These are phyloP conservation scores for Craterostigma plantagineum DNA, from an alignment of 257 asterid genomes.

Conservation along the genomic window DNA sequence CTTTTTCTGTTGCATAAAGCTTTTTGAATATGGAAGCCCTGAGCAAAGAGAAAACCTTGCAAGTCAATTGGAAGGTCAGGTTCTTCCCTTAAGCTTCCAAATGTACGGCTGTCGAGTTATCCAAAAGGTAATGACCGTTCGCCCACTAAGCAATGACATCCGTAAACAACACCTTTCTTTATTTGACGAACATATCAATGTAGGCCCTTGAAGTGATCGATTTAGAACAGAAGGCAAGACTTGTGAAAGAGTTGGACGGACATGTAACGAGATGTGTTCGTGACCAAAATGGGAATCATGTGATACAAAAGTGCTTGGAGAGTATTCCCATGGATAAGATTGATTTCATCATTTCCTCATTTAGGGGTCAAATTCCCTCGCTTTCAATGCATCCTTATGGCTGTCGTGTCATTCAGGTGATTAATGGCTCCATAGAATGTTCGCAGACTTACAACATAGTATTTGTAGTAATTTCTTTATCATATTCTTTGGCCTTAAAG, in stretches of 20 bases:
- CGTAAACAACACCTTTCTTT: not conserved
- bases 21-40: slow-evolving; percentile 35
- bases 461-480: not conserved
- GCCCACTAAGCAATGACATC: not conserved
- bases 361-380: slow-evolving; percentile 41
- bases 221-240: slow-evolving; percentile 28
- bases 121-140: slow-evolving; percentile 27
- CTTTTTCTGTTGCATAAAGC: slow-evolving; percentile 8
- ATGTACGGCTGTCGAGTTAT: slow-evolving; percentile 63
- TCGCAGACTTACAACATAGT: not conserved
- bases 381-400: slow-evolving; percentile 73
- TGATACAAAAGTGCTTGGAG: slow-evolving; percentile 57
- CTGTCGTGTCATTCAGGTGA: slow-evolving; percentile 63
- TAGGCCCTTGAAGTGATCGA: slow-evolving; percentile 45
- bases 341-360: slow-evolving; percentile 35
- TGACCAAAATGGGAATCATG: slow-evolving; percentile 54
- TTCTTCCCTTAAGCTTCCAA: slow-evolving; percentile 37
- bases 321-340: slow-evolving; percentile 36
- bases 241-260: slow-evolving; percentile 38
- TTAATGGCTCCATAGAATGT: not conserved
- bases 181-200: not conserved
- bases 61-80: slow-evolving; percentile 29
- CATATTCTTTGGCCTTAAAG: slow-evolving; percentile 12
- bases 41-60: slow-evolving; percentile 36
- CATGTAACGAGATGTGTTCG: slow-evolving; percentile 37